These are phyloP conservation scores for Venturia nashicola DNA, from an alignment of 2,329 filamentous ascomycete genomes.

Conservation along the genomic window DNA sequence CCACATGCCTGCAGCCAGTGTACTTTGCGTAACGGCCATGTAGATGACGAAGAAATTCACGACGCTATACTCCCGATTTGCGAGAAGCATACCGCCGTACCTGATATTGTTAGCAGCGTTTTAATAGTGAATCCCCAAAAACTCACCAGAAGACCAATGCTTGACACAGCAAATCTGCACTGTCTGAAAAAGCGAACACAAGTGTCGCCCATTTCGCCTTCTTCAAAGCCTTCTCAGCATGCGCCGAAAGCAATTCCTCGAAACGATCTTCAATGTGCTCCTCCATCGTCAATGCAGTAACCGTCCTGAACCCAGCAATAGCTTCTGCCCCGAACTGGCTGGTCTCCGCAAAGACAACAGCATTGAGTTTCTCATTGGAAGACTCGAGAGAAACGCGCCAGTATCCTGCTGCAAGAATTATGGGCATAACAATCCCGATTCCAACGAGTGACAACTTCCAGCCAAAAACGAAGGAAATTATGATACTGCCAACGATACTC, in stretches of 20 bases:
- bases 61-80: conserved; percentile 20
- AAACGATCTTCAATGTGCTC: conserved; percentile 52
- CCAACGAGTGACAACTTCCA: conserved; percentile 66
- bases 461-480: conserved; percentile 57
- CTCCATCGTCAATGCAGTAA: conserved; percentile 58
- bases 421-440: conserved; percentile 44
- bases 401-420: conserved; percentile 37
- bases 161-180: conserved; percentile 49
- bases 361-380: conserved; percentile 56
- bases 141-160: conserved; percentile 47
- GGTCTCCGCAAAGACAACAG: conserved; percentile 55
- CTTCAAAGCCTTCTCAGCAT: conserved; percentile 46
- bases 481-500: conserved; percentile 50
- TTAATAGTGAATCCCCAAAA: conserved; percentile 20
- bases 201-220: conserved; percentile 52
- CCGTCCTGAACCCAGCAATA: conserved; percentile 61
- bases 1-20: conserved; percentile 24
- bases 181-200: conserved; percentile 59
- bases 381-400: conserved; percentile 44
- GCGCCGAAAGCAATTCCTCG: conserved; percentile 41
- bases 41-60: conserved; percentile 29
- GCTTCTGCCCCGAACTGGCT: conserved; percentile 65
- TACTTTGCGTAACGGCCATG: conserved; percentile 36
- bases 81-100: conserved; percentile 22
- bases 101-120: conserved; percentile 13